Evolutionary conservation across 139 green algal species (phyloP).

Genomic region (Astrephomene gubernaculifera): DNA sequence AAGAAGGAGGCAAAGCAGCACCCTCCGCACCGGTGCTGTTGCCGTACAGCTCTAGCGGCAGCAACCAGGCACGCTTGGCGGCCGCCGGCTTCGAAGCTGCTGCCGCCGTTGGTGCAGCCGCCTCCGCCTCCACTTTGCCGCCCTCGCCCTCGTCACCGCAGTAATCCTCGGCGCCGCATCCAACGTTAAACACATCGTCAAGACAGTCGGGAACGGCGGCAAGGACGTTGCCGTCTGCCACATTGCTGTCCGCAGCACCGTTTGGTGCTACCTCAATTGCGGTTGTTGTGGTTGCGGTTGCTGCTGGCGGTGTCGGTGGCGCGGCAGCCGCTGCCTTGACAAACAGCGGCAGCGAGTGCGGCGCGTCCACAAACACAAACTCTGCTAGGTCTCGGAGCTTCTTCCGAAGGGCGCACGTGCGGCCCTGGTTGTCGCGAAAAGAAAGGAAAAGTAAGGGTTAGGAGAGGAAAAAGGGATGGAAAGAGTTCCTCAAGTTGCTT

Average conservation of each 20-base stretch:
- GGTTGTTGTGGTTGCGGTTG: background rate
- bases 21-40: background rate
- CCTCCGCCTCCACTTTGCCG: background rate
- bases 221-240: background rate
- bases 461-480: too few relatives aligned
- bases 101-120: background rate
- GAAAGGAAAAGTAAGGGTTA: background rate
- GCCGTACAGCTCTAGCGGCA: slow-evolving; percentile 49
- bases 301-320: too few relatives aligned
- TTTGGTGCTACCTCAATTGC: background rate
- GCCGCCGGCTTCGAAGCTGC: background rate
- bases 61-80: slow-evolving; percentile 60
- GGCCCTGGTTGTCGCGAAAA: slow-evolving; percentile 52
- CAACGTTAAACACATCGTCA: too few relatives aligned
- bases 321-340: background rate
- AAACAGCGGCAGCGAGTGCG: slow-evolving; percentile 79
- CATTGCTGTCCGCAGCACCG: background rate
- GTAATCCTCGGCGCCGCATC: too few relatives aligned
- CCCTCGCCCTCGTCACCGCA: background rate
- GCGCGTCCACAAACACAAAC: slow-evolving; percentile 87
- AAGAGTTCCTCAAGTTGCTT: too few relatives aligned
- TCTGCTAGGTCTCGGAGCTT: slow-evolving; percentile 72
- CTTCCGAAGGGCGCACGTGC: slow-evolving; percentile 71
- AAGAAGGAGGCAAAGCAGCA: too few relatives aligned
- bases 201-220: too few relatives aligned